Evolutionary conservation across 129 eudicot genomes (phyloP).

Genomic region (Scalesia atractyloides): DNA sequence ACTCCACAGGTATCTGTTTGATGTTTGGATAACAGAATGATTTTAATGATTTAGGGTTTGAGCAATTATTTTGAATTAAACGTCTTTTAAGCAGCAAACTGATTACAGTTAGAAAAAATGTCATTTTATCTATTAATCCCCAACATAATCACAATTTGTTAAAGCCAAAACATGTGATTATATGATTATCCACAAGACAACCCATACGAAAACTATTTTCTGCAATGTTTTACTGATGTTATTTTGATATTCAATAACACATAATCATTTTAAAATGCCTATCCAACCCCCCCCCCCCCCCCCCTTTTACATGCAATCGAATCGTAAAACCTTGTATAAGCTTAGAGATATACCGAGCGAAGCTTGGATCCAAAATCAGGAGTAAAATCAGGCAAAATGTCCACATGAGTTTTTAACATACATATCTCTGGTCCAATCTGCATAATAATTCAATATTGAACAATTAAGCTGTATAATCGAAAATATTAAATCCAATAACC

Average conservation of each 20-base stretch:
- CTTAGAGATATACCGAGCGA: constrained; percentile 58
- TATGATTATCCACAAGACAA: background rate
- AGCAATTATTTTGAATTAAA: background rate
- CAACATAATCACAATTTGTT: background rate
- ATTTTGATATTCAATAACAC: background rate
- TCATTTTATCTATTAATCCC: background rate
- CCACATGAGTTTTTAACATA: constrained; percentile 96
- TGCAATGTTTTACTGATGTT: background rate
- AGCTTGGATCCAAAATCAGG: constrained; percentile 96
- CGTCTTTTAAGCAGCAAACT: background rate
- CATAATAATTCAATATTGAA: background rate
- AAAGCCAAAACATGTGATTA: background rate
- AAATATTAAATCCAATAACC: background rate
- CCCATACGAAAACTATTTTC: background rate
- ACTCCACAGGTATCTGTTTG: background rate
- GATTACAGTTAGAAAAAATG: background rate
- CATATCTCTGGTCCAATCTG: constrained; percentile 99
- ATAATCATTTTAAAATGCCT: too few species aligned
- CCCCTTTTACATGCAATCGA: background rate
- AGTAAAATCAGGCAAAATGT: constrained; percentile 91
- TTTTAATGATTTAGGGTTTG: background rate
- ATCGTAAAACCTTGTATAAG: constrained; percentile 10
- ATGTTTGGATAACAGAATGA: background rate
- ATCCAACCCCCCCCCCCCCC: too few species aligned
- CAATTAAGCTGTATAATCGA: constrained; percentile 13